Conservation (phyloP, 2,329 filamentous ascomycete species). For the Lecanicillium sp. region DNA sequence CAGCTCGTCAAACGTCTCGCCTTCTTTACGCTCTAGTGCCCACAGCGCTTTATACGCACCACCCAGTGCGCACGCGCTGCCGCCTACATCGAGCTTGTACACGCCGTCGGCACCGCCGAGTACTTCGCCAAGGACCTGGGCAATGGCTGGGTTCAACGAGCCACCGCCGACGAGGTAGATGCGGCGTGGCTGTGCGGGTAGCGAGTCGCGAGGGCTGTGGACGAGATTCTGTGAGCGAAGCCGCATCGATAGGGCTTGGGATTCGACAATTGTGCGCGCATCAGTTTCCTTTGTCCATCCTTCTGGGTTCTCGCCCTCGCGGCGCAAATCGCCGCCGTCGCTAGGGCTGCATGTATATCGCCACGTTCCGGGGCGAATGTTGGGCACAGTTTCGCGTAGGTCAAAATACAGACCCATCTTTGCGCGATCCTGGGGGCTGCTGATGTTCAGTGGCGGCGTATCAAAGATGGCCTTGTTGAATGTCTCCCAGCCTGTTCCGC, state of each 20-base stretch:
- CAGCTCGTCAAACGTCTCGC: conserved; percentile 80
- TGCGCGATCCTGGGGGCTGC: conserved; percentile 46
- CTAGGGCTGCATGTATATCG: conserved; percentile 56
- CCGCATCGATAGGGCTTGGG: conserved; percentile 86
- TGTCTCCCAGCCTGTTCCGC: conserved; percentile 57
- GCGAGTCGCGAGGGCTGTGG: conserved; percentile 35
- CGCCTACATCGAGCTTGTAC: conserved; percentile 87
- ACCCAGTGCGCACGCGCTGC: conserved; percentile 89
- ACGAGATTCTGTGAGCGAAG: conserved; percentile 77
- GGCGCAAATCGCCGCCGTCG: conserved; percentile 41
- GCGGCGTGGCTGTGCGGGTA: conserved; percentile 78
- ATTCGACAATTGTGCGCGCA: conserved; percentile 81
- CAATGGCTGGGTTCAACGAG: conserved; percentile 82
- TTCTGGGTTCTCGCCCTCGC: conserved; percentile 21
- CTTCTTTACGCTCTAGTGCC: conserved; percentile 62
- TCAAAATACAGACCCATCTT: conserved; percentile 93
- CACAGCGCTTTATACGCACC: conserved; percentile 95
- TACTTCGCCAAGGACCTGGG: conserved; percentile 75
- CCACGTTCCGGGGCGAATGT: conserved; percentile 79
- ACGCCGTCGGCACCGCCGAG: conserved; percentile 85
- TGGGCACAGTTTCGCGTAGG: conserved; percentile 90
- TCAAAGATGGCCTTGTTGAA: conserved; percentile 70
- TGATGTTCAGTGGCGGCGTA: conserved; percentile 61
- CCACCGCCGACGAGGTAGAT: conserved; percentile 95
- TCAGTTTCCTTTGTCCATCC: conserved; percentile 55